Base-by-base conservation (phyloP, 768 basidiomycete species). In the Collybiopsis luxurians region DNA sequence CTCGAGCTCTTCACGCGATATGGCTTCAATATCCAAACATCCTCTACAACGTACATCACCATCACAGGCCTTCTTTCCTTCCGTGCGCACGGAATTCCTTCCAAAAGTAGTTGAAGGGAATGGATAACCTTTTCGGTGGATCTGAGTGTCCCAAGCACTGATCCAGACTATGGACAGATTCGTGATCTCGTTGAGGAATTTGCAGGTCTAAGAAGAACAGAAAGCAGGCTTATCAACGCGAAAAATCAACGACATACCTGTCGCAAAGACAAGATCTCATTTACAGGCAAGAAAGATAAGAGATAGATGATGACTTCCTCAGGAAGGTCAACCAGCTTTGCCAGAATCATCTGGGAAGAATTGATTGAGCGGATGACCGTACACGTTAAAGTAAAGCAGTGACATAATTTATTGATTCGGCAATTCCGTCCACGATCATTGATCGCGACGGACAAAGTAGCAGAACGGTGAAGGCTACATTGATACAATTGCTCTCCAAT, bases 131-230 rank as follows among this genome's bases (percentile, higher is more conserved):
- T 66, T 67, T 6, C 62, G 55, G 2, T 83, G 65, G 48, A 87
- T 74, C 44, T 80, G 73, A 46, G 56, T 66, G 17, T 60, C 62
- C 61, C 77, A 81, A 17, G 77, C 79, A 43, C 77, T 77, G 15
- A 73, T 74, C 87, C 87, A 89, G 12, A 87, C 76, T 55, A 79
- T 74, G 45, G 77, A 80, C 24, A 80, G 70, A 5, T 64, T 67
- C 1, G 82, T 79, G n/a, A 85, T 57, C 10, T 62, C 53, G 38
- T 66, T 63, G 28, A 87, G 63, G n/a, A 74, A 73, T 60, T 68
- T 79, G 59, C 80, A 87, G 53, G 77, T 79, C 84, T 87, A 38
- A 27, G 11, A 39, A 43, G 13, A 12, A 60, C 27, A 34, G 44
- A 2, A 39, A 2, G 12, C 27, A 51, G 45, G 27, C 13, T 26